Percentiles rank a stretch among this genome's conserved stretches.
Conservation (phyloP, 1,284 basidiomycete species). For the Ganoderma leucocontextum region DNA sequence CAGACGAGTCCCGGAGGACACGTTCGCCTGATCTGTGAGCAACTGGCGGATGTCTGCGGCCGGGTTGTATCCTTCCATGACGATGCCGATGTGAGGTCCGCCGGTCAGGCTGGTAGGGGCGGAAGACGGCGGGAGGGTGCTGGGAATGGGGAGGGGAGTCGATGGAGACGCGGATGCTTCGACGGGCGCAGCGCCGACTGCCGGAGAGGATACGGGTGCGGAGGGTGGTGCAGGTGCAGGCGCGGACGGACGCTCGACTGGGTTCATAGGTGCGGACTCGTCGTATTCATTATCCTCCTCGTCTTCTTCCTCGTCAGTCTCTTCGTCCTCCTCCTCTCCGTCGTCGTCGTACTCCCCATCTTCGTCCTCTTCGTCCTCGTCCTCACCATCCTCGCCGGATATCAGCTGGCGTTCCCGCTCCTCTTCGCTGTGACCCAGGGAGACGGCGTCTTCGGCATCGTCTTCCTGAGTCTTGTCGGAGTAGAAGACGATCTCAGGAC, state of each 20-base stretch:
- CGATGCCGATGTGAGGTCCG: background rate
- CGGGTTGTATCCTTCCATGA: background rate
- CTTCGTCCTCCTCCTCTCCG: background rate
- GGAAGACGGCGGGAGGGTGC: background rate
- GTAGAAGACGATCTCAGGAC: background rate
- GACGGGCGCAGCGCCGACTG: background rate
- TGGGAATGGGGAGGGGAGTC: background rate
- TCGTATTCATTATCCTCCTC: background rate
- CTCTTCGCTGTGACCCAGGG: background rate
- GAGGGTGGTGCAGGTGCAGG: background rate
- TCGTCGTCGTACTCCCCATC: background rate
- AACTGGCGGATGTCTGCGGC: background rate
- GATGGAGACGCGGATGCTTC: background rate
- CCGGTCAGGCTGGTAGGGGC: background rate
- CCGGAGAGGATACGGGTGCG: background rate
- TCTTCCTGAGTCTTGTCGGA: background rate
- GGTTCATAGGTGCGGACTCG: background rate
- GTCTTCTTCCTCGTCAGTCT: background rate
- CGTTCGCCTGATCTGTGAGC: background rate
- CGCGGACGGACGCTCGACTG: background rate
- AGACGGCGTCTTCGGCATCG: background rate
- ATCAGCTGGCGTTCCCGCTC: background rate
- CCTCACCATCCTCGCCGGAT: background rate
- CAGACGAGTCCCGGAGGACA: background rate
- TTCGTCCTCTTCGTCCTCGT: background rate